Evolutionary conservation across 2,329 filamentous ascomycete species (phyloP).

Genomic region (Ramularia collo-cygni): DNA sequence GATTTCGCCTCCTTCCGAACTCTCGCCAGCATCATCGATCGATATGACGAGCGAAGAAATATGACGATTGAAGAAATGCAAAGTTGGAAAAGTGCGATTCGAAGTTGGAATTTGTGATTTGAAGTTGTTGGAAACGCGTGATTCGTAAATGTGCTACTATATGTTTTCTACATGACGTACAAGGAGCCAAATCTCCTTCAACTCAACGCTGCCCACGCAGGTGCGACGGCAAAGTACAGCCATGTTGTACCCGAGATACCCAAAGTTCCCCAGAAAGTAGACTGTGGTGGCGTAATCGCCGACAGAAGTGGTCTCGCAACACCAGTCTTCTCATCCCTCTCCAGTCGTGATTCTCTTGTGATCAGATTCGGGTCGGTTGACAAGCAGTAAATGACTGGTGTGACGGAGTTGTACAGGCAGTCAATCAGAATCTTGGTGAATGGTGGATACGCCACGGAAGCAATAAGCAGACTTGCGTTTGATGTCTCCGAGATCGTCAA

Average conservation of each 20-base stretch:
- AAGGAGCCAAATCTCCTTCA: no score
- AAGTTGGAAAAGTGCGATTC: no score
- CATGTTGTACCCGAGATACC: slow-evolving; percentile 8
- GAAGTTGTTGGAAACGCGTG: no score
- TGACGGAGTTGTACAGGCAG: slow-evolving; percentile 13
- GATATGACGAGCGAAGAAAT: no score
- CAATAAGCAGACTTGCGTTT: slow-evolving; percentile 5
- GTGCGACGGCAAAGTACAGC: slow-evolving; percentile 10
- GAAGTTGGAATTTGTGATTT: no score
- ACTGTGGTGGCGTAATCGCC: slow-evolving; percentile 12
- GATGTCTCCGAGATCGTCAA: slow-evolving; percentile 3
- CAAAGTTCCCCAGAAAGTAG: slow-evolving; percentile 12
- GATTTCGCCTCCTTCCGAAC: no score
- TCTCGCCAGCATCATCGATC: no score
- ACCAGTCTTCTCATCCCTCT: slow-evolving; percentile 14
- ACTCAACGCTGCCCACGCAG: slow-evolving; percentile 2
- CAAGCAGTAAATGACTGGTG: slow-evolving; percentile 10
- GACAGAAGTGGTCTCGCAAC: slow-evolving; percentile 9
- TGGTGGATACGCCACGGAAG: slow-evolving; percentile 11
- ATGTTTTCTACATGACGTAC: no score
- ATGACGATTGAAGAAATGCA: no score
- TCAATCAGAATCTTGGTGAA: slow-evolving; percentile 15
- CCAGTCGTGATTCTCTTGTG: slow-evolving; percentile 10
- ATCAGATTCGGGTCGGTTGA: slow-evolving; percentile 10
- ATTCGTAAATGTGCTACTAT: background rate